These are phyloP conservation scores for Epichloe bromicola DNA, from an alignment of 2,329 filamentous ascomycete genomes.

Conservation along the genomic window DNA sequence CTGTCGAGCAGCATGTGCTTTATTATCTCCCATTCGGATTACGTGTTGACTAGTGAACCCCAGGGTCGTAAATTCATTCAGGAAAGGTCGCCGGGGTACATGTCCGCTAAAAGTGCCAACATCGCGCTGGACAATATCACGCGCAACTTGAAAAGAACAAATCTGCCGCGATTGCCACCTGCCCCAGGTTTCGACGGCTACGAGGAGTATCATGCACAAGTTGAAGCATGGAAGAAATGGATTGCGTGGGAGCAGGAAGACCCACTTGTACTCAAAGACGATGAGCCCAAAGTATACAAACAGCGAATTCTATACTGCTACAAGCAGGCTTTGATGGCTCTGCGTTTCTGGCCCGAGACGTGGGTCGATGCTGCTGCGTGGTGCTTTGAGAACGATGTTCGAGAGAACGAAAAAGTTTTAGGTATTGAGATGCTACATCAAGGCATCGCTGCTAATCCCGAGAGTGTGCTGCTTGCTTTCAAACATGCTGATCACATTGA, in stretches of 20 bases:
- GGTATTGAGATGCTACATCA: conserved; percentile 70
- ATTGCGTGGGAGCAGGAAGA: conserved; percentile 92
- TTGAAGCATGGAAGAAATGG: conserved; percentile 87
- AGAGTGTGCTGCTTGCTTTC: conserved; percentile 81
- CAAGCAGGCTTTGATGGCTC: conserved; percentile 83
- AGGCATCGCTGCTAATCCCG: conserved; percentile 80
- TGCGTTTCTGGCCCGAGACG: conserved; percentile 89
- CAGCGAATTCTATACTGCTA: conserved; percentile 79
- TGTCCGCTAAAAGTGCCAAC: conserved; percentile 87
- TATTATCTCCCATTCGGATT: neutral
- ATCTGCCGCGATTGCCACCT: conserved; percentile 70
- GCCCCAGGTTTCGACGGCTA: conserved; percentile 78
- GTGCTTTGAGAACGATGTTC: conserved; percentile 66
- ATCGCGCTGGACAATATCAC: conserved; percentile 85
- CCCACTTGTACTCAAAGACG: conserved; percentile 70
- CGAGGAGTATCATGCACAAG: conserved; percentile 69
- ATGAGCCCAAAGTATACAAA: conserved; percentile 64
- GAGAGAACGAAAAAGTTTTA: conserved; percentile 42
- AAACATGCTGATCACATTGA: conserved; percentile 85
- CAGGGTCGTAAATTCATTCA: conserved; percentile 89
- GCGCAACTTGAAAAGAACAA: conserved; percentile 60
- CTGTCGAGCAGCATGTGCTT: no score
- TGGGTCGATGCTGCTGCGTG: conserved; percentile 94
- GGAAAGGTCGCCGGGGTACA: conserved; percentile 83
- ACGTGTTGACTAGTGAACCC: neutral